Conservation (phyloP, 163 green algal species). For the Chlorella variabilis region DNA sequence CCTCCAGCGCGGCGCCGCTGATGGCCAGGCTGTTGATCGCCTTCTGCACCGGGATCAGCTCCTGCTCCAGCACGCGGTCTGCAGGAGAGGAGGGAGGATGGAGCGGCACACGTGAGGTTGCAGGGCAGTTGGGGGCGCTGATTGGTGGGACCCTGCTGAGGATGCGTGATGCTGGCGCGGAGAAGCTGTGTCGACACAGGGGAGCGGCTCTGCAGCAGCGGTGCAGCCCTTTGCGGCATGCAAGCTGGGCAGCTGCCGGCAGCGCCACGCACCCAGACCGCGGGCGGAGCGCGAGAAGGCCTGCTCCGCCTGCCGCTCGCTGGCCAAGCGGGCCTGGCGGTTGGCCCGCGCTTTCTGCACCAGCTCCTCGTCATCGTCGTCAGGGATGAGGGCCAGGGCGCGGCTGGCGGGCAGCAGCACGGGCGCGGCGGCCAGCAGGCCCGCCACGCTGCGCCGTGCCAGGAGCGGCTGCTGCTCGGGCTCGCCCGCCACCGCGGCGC, state of each 20-base stretch:
- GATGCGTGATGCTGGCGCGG: too few species aligned
- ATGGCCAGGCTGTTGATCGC: conserved; percentile 42
- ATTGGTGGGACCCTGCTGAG: too few species aligned
- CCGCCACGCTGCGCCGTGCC: conserved; percentile 20
- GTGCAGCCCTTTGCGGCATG: too few species aligned
- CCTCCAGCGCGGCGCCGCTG: conserved; percentile 29
- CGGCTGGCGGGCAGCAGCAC: conserved; percentile 24
- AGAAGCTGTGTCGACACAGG: too few species aligned
- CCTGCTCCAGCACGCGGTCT: conserved; percentile 33
- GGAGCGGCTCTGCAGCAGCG: too few species aligned
- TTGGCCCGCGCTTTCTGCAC: conserved; percentile 61
- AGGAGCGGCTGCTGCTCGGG: background rate
- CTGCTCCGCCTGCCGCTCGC: conserved; percentile 47
- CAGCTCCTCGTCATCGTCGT: conserved; percentile 73
- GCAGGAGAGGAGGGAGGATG: background rate
- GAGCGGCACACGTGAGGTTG: too few species aligned
- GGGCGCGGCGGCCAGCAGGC: conserved; percentile 36
- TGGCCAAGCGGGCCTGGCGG: conserved; percentile 44
- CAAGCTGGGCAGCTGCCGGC: too few species aligned
- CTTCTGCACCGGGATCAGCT: conserved; percentile 41
- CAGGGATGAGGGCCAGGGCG: conserved; percentile 60
- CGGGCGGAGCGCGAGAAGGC: conserved; percentile 4
- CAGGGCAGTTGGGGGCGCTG: too few species aligned
- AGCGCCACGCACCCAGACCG: conserved; percentile 8
- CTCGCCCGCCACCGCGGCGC: background rate